A percentile compares a stretch with the other conserved stretches of the same genome.
Conservation (phyloP, 768 basidiomycete genomes). For the Auricularia sp. region DNA sequence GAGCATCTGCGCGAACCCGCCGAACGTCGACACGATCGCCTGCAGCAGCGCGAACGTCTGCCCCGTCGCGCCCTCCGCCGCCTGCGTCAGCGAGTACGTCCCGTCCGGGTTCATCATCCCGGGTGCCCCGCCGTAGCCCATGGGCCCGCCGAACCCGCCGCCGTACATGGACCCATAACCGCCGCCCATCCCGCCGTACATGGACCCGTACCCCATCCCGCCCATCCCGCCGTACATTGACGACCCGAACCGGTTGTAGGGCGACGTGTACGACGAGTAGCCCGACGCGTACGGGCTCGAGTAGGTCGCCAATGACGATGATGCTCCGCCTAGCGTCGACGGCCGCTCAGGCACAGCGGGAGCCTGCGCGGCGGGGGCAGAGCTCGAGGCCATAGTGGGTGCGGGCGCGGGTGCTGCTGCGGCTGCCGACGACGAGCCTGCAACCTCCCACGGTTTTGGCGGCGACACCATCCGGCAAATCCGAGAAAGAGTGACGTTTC, state of each 20-base stretch:
- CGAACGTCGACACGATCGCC: conserved; percentile 90
- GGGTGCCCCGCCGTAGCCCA: conserved; percentile 28
- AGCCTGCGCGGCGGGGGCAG: conserved; percentile 10
- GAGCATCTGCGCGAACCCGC: conserved; percentile 93
- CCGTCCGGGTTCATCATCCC: conserved; percentile 29
- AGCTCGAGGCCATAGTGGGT: conserved; percentile 17
- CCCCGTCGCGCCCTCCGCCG: conserved; percentile 81
- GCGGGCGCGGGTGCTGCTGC: conserved; percentile 20
- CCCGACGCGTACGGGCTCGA: conserved; percentile 28
- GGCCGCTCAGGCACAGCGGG: conserved; percentile 58
- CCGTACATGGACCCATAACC: conserved; percentile 22
- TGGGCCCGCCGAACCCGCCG: conserved; percentile 30
- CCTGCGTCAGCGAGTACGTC: conserved; percentile 65
- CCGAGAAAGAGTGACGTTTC: conserved; percentile 2
- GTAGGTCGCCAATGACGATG: conserved; percentile 20
- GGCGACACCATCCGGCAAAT: conserved; percentile 59
- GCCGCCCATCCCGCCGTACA: conserved; percentile 22
- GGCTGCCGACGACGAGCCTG: conserved; percentile 28
- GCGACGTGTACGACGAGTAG: conserved; percentile 34
- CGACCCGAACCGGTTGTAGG: conserved; percentile 21
- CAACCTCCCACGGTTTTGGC: conserved; percentile 84
- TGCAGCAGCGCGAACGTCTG: conserved; percentile 91
- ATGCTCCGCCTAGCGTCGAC: conserved; percentile 32
- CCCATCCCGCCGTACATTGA: conserved; percentile 27
- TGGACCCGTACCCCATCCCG: conserved; percentile 26